These are phyloP conservation scores for Colletotrichum spinosum DNA, from an alignment of 2,329 filamentous ascomycete genomes.

Conservation along the genomic window DNA sequence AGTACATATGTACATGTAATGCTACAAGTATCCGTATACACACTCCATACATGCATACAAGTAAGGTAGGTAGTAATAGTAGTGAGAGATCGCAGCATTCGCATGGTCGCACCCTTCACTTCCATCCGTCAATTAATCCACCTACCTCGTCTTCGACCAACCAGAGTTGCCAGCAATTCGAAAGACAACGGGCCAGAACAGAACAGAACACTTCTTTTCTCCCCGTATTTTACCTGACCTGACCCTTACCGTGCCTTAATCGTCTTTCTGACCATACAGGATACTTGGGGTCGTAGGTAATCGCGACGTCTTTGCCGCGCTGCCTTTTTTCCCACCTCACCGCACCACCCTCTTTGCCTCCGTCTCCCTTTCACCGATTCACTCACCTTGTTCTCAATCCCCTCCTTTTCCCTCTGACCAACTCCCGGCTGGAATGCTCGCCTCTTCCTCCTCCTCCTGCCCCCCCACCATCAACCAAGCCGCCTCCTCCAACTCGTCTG, in stretches of 20 bases:
- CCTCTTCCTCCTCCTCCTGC: constrained; percentile 20
- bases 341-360: neutral
- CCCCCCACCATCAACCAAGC: constrained; percentile 10
- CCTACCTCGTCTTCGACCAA: neutral
- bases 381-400: neutral
- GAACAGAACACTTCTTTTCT: constrained; percentile 5
- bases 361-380: neutral
- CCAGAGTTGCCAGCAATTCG: too few relatives aligned
- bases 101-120: neutral
- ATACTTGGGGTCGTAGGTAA: too few relatives aligned
- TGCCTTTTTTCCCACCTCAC: too few relatives aligned
- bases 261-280: too few relatives aligned
- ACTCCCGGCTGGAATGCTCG: constrained; percentile 30
- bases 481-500: neutral
- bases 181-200: too few relatives aligned
- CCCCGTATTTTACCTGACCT: neutral
- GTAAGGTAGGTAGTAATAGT: neutral
- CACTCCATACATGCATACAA: neutral
- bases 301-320: too few relatives aligned
- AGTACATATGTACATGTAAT: too few relatives aligned
- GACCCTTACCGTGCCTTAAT: too few relatives aligned
- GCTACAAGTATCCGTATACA: too few relatives aligned
- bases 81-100: too few relatives aligned
- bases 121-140: constrained; percentile 3
- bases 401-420: constrained; percentile 1